phyloP scores from a whole-genome alignment of 345 rosid species.

The Odontarrhena argentea region DNA sequence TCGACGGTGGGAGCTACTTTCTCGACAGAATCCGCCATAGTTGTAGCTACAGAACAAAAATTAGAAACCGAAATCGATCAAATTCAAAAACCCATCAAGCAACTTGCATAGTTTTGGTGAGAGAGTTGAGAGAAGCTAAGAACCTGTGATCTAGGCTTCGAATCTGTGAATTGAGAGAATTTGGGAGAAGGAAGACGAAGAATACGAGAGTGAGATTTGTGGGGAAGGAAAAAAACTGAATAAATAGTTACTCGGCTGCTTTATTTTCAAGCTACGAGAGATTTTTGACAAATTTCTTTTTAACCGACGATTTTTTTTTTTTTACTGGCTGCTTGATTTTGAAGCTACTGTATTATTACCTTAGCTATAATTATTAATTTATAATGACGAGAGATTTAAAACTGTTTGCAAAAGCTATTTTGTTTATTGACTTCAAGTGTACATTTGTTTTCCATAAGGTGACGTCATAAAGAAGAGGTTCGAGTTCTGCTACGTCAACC shows the following conservation, averaged over 20 bases:
- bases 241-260: slow-evolving; percentile 1
- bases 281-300: not conserved
- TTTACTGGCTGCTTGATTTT: no score
- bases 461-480: slow-evolving; percentile 29
- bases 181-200: not conserved
- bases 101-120: not conserved
- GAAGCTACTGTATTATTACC: no score
- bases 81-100: not conserved
- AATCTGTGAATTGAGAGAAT: slow-evolving; percentile 9
- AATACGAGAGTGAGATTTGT: not conserved
- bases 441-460: not conserved
- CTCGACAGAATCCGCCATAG: slow-evolving; percentile 43
- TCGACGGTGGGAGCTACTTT: slow-evolving; percentile 29
- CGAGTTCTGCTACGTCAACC: slow-evolving; percentile 11
- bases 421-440: no score
- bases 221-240: not conserved
- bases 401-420: no score
- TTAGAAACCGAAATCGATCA: slow-evolving; percentile 19
- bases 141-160: slow-evolving; percentile 18
- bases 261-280: slow-evolving; percentile 11
- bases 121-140: not conserved
- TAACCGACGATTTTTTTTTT: not conserved
- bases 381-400: no score
- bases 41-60: not conserved
- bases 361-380: no score